Evolutionary conservation across 371 early-diverging fungal species (phyloP).

Genomic region (Saksenaea oblongispora): DNA sequence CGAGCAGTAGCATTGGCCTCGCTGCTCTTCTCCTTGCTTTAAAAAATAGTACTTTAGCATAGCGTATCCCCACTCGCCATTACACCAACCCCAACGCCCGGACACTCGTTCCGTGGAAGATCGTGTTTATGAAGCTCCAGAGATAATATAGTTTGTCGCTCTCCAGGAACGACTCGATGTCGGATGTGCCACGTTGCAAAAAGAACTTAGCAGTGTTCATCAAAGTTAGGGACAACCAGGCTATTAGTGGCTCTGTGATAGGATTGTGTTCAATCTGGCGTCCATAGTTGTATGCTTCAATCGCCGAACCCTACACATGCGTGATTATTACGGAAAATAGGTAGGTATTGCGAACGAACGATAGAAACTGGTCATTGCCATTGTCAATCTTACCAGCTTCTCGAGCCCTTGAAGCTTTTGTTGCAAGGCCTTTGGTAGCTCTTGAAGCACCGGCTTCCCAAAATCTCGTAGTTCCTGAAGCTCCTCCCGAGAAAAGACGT

Average conservation of each 20-base stretch:
- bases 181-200: neutral
- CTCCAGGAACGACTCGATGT: neutral
- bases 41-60: neutral
- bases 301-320: too few relatives aligned
- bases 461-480: too few relatives aligned
- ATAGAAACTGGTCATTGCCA: too few relatives aligned
- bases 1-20: constrained; percentile 3
- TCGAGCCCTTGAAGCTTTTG: too few relatives aligned
- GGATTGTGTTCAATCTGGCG: neutral
- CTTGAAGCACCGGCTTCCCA: too few relatives aligned
- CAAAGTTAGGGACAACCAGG: neutral
- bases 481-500: too few relatives aligned
- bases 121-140: neutral
- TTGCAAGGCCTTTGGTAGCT: too few relatives aligned
- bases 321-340: too few relatives aligned
- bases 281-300: neutral
- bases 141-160: neutral
- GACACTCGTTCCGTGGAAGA: neutral
- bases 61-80: neutral
- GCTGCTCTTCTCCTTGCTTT: constrained; percentile 16
- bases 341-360: too few relatives aligned
- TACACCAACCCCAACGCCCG: neutral
- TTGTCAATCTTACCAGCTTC: too few relatives aligned
- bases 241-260: neutral
- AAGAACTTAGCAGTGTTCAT: neutral